Base-by-base conservation (phyloP, 371 early-diverging fungal genomes). In the Polyrhizophydium stewartii region DNA sequence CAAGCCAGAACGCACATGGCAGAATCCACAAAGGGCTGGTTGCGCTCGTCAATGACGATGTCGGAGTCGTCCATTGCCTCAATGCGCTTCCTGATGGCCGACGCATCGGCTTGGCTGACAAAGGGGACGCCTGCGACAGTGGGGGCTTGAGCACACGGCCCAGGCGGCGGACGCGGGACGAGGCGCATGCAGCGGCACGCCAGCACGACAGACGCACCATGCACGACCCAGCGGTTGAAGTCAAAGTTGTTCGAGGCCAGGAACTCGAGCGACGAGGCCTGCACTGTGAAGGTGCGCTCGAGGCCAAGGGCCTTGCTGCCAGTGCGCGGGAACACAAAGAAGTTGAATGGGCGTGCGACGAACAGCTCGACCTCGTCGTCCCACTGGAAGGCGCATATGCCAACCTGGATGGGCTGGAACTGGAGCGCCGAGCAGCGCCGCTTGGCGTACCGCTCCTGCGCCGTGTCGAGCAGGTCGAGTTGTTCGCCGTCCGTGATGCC, bases 291-390 rank as follows among this genome's bases (percentile, higher is more conserved):
- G 31, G 81, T 69, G 6, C 84, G 71, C 45, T 89, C 87, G 25
- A 87, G 78, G 21, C 83, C 85, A 21, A 86, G 72, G 27, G 73
- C 72, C 24, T 85, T 83, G 1, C 75, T 76, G 33, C 76, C 78
- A 31, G 85, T 73, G 6, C 81, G 83, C 0, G 93, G 93, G 33
- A 91, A 92, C n/a, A 92, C 76, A 69, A 89, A 91, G 65, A 91
- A 90, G 67, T 92, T 93, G 86, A 92, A 92, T 1, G 95, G 87
- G 53, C 83, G 84, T 13, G 90, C 87, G 31, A 87, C 74, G 75
- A 90, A 94, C 19, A 13, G 35, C 16, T 55, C 24, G 17, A 70
- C 70, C 33, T 60, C 60, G 19, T 69, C 78, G 55, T 83, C 81
- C 86, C 88, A 89, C 1, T 64, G 79, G 69, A 92, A 93, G 5